A percentile compares a stretch with the other conserved stretches of the same genome.
These are phyloP conservation scores for Tuber indicum DNA, from an alignment of 495 filamentous ascomycete genomes.

Conservation along the genomic window DNA sequence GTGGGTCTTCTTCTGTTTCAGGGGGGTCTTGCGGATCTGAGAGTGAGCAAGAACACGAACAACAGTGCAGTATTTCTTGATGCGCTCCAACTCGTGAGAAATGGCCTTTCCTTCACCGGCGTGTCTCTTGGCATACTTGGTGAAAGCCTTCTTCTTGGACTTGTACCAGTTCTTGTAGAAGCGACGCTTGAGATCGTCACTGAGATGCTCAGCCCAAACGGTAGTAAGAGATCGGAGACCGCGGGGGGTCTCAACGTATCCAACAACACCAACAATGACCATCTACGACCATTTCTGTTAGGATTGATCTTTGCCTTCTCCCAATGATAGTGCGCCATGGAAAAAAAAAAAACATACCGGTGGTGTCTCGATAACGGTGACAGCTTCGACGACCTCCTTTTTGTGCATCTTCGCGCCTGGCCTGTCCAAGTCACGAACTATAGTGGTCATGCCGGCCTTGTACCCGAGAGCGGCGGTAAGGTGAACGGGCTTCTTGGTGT, in stretches of 20 bases:
- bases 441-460: slow-evolving; percentile 99
- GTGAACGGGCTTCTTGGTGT: slow-evolving; percentile 98
- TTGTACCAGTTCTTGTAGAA: slow-evolving; percentile 99
- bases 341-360: slow-evolving; percentile 63
- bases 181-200: slow-evolving; percentile 96
- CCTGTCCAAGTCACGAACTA: slow-evolving; percentile 98
- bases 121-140: slow-evolving; percentile 99
- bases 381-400: slow-evolving; percentile 99
- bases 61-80: slow-evolving; percentile 99
- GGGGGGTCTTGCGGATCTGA: slow-evolving; percentile 96
- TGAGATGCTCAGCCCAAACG: slow-evolving; percentile 98
- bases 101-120: slow-evolving; percentile 85
- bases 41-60: slow-evolving; percentile 99
- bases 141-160: slow-evolving; percentile 99
- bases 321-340: slow-evolving; percentile 20
- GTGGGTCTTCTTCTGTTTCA: slow-evolving; percentile 99
- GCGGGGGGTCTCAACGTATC: slow-evolving; percentile 99
- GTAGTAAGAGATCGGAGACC: slow-evolving; percentile 99
- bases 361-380: slow-evolving; percentile 98
- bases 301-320: slow-evolving; percentile 46
- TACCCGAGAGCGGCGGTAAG: slow-evolving; percentile 98
- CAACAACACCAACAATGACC: slow-evolving; percentile 97
- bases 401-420: slow-evolving; percentile 99
- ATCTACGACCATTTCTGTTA: slow-evolving; percentile 64
- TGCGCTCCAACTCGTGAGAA: slow-evolving; percentile 95